Evolutionary conservation across 2,329 filamentous ascomycete genomes (phyloP).

Genomic region (Knufia petricola): DNA sequence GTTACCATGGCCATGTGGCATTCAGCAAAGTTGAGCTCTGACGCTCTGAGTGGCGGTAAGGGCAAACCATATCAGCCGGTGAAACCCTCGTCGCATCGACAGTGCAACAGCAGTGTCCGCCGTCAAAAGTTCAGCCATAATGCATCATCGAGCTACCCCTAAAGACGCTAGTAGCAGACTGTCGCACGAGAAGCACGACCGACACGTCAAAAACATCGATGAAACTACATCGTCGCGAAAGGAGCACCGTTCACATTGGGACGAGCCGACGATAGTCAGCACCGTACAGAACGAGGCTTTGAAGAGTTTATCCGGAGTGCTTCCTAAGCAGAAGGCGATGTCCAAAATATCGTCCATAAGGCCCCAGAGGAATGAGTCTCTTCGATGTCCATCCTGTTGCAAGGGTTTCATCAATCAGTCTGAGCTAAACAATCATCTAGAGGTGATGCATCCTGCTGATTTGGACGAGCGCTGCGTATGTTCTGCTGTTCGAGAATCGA

Average conservation of each 20-base stretch:
- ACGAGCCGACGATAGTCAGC: not conserved
- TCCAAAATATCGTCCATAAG: not conserved
- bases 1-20: no score
- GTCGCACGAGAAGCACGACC: not conserved
- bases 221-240: not conserved
- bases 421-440: conserved; percentile 8
- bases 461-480: not conserved
- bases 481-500: not conserved
- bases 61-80: no score
- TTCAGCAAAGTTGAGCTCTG: no score
- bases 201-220: not conserved
- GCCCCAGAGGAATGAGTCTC: not conserved
- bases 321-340: not conserved
- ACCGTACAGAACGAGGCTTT: not conserved
- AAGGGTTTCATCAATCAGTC: conserved; percentile 5
- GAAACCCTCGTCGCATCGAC: no score
- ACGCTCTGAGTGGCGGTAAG: no score
- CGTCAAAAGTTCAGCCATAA: no score
- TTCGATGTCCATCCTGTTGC: not conserved
- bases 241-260: not conserved
- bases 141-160: no score
- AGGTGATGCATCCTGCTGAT: not conserved
- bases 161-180: no score
- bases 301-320: not conserved
- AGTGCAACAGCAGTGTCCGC: no score